phyloP scores from a whole-genome alignment of 495 filamentous ascomycete genomes.

The Hyaloscypha finlandica region DNA sequence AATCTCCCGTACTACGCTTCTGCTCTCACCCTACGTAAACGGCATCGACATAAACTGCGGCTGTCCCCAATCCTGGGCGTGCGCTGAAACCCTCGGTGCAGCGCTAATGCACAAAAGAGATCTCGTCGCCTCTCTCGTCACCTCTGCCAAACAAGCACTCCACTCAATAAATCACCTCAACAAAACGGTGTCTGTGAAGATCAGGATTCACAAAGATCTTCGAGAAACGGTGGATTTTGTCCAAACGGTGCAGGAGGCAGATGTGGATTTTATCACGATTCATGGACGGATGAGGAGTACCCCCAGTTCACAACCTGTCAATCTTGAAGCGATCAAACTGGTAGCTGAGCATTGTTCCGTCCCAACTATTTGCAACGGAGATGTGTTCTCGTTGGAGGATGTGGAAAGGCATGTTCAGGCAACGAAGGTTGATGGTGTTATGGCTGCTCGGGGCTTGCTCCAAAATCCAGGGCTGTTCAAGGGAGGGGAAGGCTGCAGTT shows the following conservation, averaged over 20 bases:
- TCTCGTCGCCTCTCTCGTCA: conserved; percentile 61
- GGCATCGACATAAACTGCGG: conserved; percentile 71
- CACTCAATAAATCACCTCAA: conserved; percentile 27
- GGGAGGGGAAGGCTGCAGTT: conserved; percentile 53
- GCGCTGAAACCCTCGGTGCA: conserved; percentile 61
- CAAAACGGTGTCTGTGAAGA: conserved; percentile 62
- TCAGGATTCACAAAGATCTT: conserved; percentile 62
- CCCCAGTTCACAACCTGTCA: conserved; percentile 55
- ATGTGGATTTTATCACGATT: conserved; percentile 63
- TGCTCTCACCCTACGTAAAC: conserved; percentile 58
- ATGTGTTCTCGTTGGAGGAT: conserved; percentile 53
- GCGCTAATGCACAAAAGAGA: conserved; percentile 61
- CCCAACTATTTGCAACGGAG: conserved; percentile 62
- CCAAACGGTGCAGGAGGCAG: conserved; percentile 40
- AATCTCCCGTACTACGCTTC: conserved; percentile 58
- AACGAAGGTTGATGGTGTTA: conserved; percentile 51
- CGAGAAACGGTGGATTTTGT: conserved; percentile 45
- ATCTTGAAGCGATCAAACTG: conserved; percentile 58
- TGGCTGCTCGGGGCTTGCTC: conserved; percentile 65
- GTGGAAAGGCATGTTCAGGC: conserved; percentile 32
- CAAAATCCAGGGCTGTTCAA: conserved; percentile 61
- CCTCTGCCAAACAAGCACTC: conserved; percentile 37
- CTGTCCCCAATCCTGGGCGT: conserved; percentile 70
- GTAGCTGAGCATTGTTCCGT: conserved; percentile 50
- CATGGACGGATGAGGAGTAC: conserved; percentile 60